Evolutionary conservation across 106 monocot genomes (phyloP), one percentile per base, ranked within the genome.

Genomic region (Alisma plantagoaquatica): DNA sequence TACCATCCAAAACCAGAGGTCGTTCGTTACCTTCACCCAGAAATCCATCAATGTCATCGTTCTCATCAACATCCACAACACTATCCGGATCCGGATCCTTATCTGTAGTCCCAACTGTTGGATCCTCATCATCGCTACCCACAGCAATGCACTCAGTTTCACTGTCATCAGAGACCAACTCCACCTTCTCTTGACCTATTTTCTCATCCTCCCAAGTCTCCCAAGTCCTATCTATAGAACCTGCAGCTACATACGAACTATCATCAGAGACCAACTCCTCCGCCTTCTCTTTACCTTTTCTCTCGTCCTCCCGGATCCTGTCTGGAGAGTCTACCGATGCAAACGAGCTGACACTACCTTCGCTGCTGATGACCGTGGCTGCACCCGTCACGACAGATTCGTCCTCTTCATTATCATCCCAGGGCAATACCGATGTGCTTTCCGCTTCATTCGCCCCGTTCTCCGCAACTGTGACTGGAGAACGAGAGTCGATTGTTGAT

Each of bases 1-100:
- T 62, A 1, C 74, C 74, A 19, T 23, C 52, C 67, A 80, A 51
- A 23, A 23, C 74, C 41, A 83, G 57, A 17, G 42, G 30, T 23
- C 61, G 69, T 20, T 27, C 59, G 31, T 53, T 50, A 19, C 18
- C 48, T 66, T 31, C 52, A 16, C 38, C 14, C 31, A 23, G 47
- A 0, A 8, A 14, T 17, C 33, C 33, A 15, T 15, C 46, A 19
- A 42, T 43, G 14, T 44, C 45, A 31, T 41, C 33, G 41, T 16
- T 31, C 45, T 75, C 49, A 0, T 29, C 54, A 50, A 74, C 56
- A 38, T 74, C 64, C 19, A 28, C 53, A 15, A 51, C 27, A 25
- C 31, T 24, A 32, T 14, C 51, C 17, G 25, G 35, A 61, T n/a
- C 28, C 20, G 20, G 30, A 14, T n/a, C 28, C 2, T 6, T 11